Percentiles rank a stretch among this genome's conserved stretches.
Conservation (phyloP, 768 basidiomycete species). For the Boletales sp. region DNA sequence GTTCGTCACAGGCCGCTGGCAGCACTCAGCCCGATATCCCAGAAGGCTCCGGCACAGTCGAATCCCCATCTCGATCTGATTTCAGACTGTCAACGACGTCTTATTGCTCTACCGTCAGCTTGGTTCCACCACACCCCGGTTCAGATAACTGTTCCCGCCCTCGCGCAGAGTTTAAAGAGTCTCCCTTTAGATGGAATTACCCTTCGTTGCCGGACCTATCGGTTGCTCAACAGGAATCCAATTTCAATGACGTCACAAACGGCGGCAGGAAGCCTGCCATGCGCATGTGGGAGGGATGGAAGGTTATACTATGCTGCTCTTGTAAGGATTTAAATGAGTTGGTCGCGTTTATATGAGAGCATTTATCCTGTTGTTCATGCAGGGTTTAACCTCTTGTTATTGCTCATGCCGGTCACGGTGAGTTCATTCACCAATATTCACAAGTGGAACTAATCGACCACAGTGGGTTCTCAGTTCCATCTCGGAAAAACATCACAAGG, state of each 20-base stretch:
- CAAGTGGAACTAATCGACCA: background rate
- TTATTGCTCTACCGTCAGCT: slow-evolving; percentile 17
- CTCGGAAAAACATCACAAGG: slow-evolving; percentile 43
- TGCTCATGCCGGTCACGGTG: slow-evolving; percentile 68
- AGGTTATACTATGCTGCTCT: slow-evolving; percentile 48
- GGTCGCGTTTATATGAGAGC: background rate
- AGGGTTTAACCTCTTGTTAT: slow-evolving; percentile 71
- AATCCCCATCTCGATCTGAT: slow-evolving; percentile 20
- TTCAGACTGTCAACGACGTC: slow-evolving; percentile 24
- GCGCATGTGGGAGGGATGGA: slow-evolving; percentile 49
- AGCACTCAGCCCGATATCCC: background rate
- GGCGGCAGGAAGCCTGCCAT: slow-evolving; percentile 8
- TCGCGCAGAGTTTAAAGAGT: slow-evolving; percentile 23
- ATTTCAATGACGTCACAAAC: background rate
- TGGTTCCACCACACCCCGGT: slow-evolving; percentile 19
- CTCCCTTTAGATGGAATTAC: slow-evolving; percentile 31
- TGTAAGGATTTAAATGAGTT: slow-evolving; percentile 37
- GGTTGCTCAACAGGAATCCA: slow-evolving; percentile 1
- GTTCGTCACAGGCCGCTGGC: slow-evolving; percentile 1
- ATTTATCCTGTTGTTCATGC: background rate
- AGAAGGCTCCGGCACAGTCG: slow-evolving; percentile 6
- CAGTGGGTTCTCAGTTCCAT: slow-evolving; percentile 58
- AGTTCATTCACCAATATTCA: slow-evolving; percentile 18
- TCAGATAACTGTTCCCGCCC: background rate
- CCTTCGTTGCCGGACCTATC: slow-evolving; percentile 22